Evolutionary conservation across 2,329 filamentous ascomycete genomes (phyloP), one percentile per base, ranked within the genome.

Genomic region (Cryphonectria nitschkei): DNA sequence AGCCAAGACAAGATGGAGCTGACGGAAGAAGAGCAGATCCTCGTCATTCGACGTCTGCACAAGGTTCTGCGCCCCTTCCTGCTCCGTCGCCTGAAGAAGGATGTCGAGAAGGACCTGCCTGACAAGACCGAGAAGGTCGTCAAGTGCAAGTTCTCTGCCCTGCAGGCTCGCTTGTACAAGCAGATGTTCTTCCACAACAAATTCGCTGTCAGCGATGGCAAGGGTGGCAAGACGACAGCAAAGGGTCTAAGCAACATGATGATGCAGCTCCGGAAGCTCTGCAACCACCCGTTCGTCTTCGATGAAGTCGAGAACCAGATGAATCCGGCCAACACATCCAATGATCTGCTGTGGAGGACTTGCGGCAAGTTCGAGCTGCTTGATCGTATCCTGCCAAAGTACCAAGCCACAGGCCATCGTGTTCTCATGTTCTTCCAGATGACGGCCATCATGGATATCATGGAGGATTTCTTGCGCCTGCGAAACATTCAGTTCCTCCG

Each of bases 341-440:
- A 99, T 78, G 96, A 99, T 79, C 83, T 97, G 39, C 85, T 99
- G 46, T 99, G 96, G 96, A 91, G 96, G 82, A 97, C 95, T 2
- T 90, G 95, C 41, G 97, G 96, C 79, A 99, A 99, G 82, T 99
- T 99, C 77, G 96, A 99, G 83, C 86, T 99, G 41, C 86, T 99
- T 37, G 96, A 99, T 80, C 89, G 96, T 67, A 87, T 99, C 73
- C 81, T 99, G 74, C 96, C 96, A 63, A 99, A 99, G 82, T 98
- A 99, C 81, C 89, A 93, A 76, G 90, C 88, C 3, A 95, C 93
- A 1, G 94, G 94, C 22, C 96, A 99, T 88, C 92, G 96, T 81
- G 94, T 98, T 39, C 86, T 99, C 80, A 98, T 99, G 93, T 99
- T 99, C 88, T 99, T 99, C 87, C 96, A 99, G 81, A 99, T 99